Evolutionary conservation across 257 asterid genomes (phyloP).

Genomic region (Forsythia viridissima): DNA sequence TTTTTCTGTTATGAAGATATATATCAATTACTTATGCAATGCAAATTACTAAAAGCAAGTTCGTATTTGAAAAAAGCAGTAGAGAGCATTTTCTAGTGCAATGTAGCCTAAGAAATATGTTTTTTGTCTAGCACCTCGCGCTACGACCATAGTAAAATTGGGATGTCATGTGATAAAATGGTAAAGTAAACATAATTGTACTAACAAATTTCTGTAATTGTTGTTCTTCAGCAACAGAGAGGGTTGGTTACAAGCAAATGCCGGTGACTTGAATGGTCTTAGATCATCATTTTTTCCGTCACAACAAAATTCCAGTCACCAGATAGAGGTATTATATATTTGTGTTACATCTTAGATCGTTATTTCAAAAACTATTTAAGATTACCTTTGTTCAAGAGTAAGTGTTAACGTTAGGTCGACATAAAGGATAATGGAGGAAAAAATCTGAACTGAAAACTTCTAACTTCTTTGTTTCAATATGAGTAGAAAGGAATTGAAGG

Average conservation of each 20-base stretch:
- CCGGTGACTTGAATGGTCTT: slow-evolving; percentile 48
- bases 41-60: not conserved
- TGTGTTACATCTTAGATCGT: not conserved
- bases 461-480: not conserved
- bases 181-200: not conserved
- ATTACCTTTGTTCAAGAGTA: not conserved
- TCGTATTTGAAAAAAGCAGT: not conserved
- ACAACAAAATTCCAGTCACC: slow-evolving; percentile 45
- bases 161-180: not conserved
- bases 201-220: not conserved
- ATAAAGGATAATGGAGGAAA: not conserved
- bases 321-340: slow-evolving; percentile 51
- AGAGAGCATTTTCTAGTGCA: not conserved
- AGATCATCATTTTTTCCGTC: slow-evolving; percentile 56
- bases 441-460: not conserved
- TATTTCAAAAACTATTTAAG: not conserved
- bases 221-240: slow-evolving; percentile 58
- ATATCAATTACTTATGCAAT: not conserved
- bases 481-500: not conserved
- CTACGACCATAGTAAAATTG: not conserved
- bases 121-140: not conserved
- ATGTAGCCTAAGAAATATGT: not conserved
- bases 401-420: not conserved
- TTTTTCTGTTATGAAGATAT: not conserved
- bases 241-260: slow-evolving; percentile 60